Evolutionary conservation across 495 filamentous ascomycete species (phyloP).

Genomic region (Penicillium paxilli): DNA sequence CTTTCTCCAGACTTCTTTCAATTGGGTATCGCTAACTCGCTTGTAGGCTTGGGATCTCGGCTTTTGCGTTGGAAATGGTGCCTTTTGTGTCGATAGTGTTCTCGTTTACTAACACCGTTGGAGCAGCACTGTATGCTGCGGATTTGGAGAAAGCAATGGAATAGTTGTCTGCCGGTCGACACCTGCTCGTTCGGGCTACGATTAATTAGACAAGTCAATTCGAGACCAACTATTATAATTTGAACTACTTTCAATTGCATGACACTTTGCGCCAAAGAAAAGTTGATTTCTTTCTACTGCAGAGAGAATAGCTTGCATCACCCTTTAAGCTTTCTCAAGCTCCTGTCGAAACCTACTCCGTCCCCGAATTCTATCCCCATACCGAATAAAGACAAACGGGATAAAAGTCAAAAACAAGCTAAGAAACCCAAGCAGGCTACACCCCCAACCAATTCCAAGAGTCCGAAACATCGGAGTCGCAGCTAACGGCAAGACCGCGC

Average conservation of each 20-base stretch:
- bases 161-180: background rate
- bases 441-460: slow-evolving; percentile 37
- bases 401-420: slow-evolving; percentile 30
- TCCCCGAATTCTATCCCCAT: slow-evolving; percentile 24
- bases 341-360: slow-evolving; percentile 14
- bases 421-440: slow-evolving; percentile 37
- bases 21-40: slow-evolving; percentile 14
- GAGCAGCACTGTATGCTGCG: slow-evolving; percentile 90
- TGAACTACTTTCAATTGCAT: no score
- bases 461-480: slow-evolving; percentile 32
- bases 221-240: no score
- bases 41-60: slow-evolving; percentile 73
- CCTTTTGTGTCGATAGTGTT: slow-evolving; percentile 83
- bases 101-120: slow-evolving; percentile 87
- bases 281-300: no score
- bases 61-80: slow-evolving; percentile 79
- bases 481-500: slow-evolving; percentile 47
- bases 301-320: background rate
- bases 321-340: background rate
- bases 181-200: no score
- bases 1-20: background rate
- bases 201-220: no score
- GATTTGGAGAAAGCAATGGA: slow-evolving; percentile 69
- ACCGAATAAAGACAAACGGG: slow-evolving; percentile 34
- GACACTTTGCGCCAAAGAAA: no score